Conservation (phyloP, 192 early-diverging fungal species). For the Coemansia sp. region DNA sequence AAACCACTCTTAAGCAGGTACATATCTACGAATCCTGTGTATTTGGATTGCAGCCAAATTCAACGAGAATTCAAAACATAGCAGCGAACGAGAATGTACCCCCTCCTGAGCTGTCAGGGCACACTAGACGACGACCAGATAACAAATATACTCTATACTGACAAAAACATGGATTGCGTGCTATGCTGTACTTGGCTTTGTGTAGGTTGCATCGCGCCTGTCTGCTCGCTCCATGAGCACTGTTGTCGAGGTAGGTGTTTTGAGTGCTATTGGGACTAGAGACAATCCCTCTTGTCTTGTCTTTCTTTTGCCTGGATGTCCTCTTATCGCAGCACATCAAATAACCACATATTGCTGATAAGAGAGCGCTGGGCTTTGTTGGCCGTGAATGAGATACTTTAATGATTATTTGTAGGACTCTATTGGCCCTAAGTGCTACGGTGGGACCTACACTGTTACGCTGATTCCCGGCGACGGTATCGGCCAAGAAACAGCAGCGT, state of each 20-base stretch:
- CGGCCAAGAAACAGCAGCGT: constrained; percentile 85
- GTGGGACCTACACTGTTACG: constrained; percentile 93
- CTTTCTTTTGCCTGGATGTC: neutral
- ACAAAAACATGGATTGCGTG: neutral
- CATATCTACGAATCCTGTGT: neutral
- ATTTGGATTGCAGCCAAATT: neutral
- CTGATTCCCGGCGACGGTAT: constrained; percentile 99
- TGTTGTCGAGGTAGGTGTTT: constrained; percentile 42
- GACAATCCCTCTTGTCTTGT: neutral
- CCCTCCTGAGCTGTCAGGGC: neutral
- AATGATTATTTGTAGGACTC: constrained; percentile 28
- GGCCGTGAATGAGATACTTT: neutral
- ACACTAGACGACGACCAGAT: neutral
- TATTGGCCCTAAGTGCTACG: constrained; percentile 67
- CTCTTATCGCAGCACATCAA: neutral
- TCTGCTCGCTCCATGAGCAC: constrained; percentile 48
- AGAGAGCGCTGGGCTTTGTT: neutral
- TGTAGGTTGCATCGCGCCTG: constrained; percentile 52
- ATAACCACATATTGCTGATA: neutral
- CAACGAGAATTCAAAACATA: neutral
- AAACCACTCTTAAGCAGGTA: constrained; percentile 50
- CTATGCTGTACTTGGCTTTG: neutral
- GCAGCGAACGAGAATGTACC: neutral
- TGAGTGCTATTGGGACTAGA: neutral
- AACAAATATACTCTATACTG: neutral